Conservation (phyloP, 305 asterid genomes). For the Fraxinus nigra region DNA sequence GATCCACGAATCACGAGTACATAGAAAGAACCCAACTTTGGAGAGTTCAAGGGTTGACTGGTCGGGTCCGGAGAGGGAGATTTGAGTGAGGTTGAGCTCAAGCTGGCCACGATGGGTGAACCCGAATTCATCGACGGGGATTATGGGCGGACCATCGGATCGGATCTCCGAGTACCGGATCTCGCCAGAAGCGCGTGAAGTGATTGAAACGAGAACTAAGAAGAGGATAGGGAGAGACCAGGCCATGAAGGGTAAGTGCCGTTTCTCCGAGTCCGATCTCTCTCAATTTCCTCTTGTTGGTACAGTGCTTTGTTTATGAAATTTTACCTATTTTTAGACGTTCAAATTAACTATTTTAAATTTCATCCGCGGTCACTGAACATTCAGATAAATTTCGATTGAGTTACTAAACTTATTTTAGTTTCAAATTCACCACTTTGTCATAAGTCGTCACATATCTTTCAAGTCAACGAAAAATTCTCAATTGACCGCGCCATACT, state of each 20-base stretch:
- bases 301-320: background rate
- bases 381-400: background rate
- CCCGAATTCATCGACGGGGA: slow-evolving; percentile 46
- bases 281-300: background rate
- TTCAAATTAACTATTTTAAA: background rate
- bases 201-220: slow-evolving; percentile 5
- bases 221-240: slow-evolving; percentile 16
- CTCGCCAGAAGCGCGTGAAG: slow-evolving; percentile 27
- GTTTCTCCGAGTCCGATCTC: background rate
- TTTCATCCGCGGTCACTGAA: background rate
- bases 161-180: slow-evolving; percentile 33
- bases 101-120: slow-evolving; percentile 45
- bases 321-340: background rate
- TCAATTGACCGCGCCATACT: background rate
- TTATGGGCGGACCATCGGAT: slow-evolving; percentile 34
- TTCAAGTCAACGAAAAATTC: background rate
- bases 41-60: slow-evolving; percentile 30
- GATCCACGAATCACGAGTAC: slow-evolving; percentile 43
- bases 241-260: background rate
- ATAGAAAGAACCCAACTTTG: slow-evolving; percentile 43
- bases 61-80: slow-evolving; percentile 20
- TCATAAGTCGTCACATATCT: no score
- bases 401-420: background rate
- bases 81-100: slow-evolving; percentile 36
- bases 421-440: background rate